Evolutionary conservation across 345 rosid genomes (phyloP), one percentile per base, ranked within the genome.

Genomic region (Melaleuca alternifolia): DNA sequence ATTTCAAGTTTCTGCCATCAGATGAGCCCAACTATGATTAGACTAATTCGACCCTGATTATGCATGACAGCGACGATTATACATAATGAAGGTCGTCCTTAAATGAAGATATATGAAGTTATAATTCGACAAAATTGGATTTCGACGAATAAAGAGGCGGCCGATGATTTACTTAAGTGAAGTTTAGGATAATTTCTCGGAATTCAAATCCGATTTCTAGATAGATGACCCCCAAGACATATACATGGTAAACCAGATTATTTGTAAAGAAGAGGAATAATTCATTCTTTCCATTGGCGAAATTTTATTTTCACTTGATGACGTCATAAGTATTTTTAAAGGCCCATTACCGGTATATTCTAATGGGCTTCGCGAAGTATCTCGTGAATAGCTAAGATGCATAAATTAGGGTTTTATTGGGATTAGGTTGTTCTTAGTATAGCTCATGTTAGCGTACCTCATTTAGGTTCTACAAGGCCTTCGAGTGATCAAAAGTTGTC

Each of bases 401-500:
- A 28, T 61, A 54, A 44, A 61, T 85, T 26, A 50, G 21, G 61
- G 54, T 85, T 51, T 41, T 82, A 37, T 20, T 84, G 88, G 87
- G 91, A 88, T 87, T 85, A 53, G 30, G 52, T 33, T 86, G 82
- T 53, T 62, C 37, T 28, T 77, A 50, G 37, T 48, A 53, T 57
- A 84, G 65, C 81, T 59, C 37, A 85, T 46, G 83, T 61, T 18
- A 62, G 77, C n/a, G 57, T 46, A 11, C 48, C 83, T 86, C 44
- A 30, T 56, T 84, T 81, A 84, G 83, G 81, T 48, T 53, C 51
- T 3, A 44, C 16, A 84, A 44, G 81, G 81, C 23, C 46, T 10
- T 84, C 50, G 51, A 37, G 57, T 54, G 54, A 84, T 50, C 84
- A 82, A 51, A 85, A 2, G 85, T 65, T 89, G 86, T 89, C 89